Evolutionary conservation across 176 grass and related monocot species (phyloP).

Genomic region (Dactylis glomerata): DNA sequence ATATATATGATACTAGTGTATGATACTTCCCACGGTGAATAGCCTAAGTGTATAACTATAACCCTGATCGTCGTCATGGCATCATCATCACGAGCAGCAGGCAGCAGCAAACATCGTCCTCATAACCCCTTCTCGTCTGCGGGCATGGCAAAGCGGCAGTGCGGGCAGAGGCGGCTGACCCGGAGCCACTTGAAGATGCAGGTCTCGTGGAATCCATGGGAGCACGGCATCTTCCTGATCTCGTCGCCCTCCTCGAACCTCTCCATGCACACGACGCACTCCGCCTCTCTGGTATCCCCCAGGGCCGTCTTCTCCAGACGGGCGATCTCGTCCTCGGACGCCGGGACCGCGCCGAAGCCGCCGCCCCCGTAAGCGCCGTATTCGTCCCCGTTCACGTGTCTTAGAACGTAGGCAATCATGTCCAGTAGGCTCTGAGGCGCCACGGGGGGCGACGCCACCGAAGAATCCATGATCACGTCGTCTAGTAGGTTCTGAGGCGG

Average conservation of each 20-base stretch:
- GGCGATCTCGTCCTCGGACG: neutral
- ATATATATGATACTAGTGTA: too few relatives aligned
- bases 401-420: too few relatives aligned
- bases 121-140: neutral
- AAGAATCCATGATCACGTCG: neutral
- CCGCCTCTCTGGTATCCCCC: neutral
- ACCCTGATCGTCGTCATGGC: neutral
- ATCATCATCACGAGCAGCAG: neutral
- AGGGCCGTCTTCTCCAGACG: neutral
- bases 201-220: neutral
- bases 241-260: neutral
- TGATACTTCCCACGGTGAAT: too few relatives aligned
- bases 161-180: neutral
- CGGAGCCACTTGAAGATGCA: slow-evolving; percentile 5
- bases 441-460: neutral
- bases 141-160: neutral
- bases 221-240: neutral
- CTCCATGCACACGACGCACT: neutral
- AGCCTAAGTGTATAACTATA: too few relatives aligned
- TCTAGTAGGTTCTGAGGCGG: too few relatives aligned
- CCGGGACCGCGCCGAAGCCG: too few relatives aligned
- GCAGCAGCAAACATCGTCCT: neutral
- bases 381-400: neutral
- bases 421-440: too few relatives aligned
- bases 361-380: neutral